phyloP scores from a whole-genome alignment of 2,329 filamentous ascomycete genomes.

The Fusarium sp. region DNA sequence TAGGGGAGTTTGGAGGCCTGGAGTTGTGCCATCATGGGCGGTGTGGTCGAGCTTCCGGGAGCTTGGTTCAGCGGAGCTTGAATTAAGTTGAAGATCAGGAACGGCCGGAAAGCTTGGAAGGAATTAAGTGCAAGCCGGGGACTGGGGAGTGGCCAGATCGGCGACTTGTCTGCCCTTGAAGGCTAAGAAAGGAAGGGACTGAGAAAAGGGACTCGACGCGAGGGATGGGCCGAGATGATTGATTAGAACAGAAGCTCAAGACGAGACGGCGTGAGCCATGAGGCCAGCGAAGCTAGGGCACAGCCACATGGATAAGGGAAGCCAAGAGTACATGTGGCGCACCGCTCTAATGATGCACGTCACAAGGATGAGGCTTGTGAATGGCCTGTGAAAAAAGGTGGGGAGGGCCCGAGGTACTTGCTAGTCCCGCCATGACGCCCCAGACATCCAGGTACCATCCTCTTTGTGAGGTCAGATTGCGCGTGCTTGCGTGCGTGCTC shows the following conservation, averaged over 20 bases:
- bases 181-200: conserved; percentile 22
- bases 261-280: conserved; percentile 33
- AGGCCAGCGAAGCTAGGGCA: conserved; percentile 45
- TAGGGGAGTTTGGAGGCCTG: conserved; percentile 68
- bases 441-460: not conserved
- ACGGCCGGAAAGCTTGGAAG: conserved; percentile 4
- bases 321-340: conserved; percentile 24
- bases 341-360: conserved; percentile 23
- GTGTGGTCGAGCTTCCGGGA: conserved; percentile 22
- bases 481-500: conserved; percentile 7
- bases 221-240: conserved; percentile 36
- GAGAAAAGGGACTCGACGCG: conserved; percentile 37
- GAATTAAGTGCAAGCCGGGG: conserved; percentile 18
- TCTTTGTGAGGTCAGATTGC: not conserved
- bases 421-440: not conserved
- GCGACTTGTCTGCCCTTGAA: conserved; percentile 35
- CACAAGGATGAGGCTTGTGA: conserved; percentile 30
- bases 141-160: conserved; percentile 31
- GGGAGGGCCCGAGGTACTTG: conserved; percentile 3
- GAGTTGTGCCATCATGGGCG: conserved; percentile 50
- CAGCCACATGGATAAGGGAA: conserved; percentile 38
- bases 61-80: conserved; percentile 22
- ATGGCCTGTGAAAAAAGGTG: not conserved
- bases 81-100: conserved; percentile 13
- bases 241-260: conserved; percentile 29